Base-by-base conservation (phyloP, 306 rosid genomes). In the Psophocarpus tetragonolobus region DNA sequence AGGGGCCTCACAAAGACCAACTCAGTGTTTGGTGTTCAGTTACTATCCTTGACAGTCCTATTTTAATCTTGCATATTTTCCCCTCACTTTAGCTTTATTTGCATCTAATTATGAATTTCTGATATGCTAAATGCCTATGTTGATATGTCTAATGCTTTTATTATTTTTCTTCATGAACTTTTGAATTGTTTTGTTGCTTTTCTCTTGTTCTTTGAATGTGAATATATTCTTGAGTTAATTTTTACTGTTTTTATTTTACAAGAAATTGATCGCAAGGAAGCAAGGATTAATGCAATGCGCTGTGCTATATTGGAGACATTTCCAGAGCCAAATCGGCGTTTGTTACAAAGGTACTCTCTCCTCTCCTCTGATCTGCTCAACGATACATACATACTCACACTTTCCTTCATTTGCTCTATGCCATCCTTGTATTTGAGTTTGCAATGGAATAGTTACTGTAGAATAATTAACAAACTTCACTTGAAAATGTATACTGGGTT, bases 311-410 rank as follows among this genome's bases (percentile, higher is more conserved):
- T 91, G 83, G 99, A 96, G 80, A 91, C 97, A 62, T 96, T 96
- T 85, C 99, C 99, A 2, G 99, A 96, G 80, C 99, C 99, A 50
- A 96, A 96, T 70, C 91, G 99, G 56, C 97, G 96, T 41, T 87
- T 96, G 81, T 85, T 96, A 72, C 98, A 92, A 18, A 96, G 99
- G 99, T 96, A 33, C 64, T 53, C 45, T 23, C 36, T 74, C 69
- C 36, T 76, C 62, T 11, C 32, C 51, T 24, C 33, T 4, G 35
- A 51, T 27, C 39, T 27, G 30, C 12, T n/a, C 70, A 4, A 35
- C 1, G 11, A n/a, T 3, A 32, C 15, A 17, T 1, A 32, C 42
- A 15, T 12, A 13, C 24, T n/a, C 70, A 14, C n/a, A 9, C 23
- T 64, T 64, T 64, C 42, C 26, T 62, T 14, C 29, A 64, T 66